Percentiles rank a stretch among this genome's conserved stretches.
phyloP scores from a whole-genome alignment of 345 rosid species.

The Euphorbia tirucalli region DNA sequence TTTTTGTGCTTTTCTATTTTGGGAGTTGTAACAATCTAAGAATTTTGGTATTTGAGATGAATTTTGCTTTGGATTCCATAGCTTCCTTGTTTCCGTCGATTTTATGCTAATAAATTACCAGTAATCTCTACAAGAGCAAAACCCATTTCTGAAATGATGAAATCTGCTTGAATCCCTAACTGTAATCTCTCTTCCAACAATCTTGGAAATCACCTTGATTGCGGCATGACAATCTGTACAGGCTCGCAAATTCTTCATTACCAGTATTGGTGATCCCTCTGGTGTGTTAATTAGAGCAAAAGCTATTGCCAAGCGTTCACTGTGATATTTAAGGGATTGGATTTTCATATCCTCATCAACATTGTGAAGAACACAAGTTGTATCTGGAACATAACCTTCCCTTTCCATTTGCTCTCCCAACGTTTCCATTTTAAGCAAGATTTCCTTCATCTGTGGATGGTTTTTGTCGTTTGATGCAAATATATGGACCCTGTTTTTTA shows the following conservation, averaged over 20 bases:
- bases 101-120: conserved; percentile 39
- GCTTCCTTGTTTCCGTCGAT: background rate
- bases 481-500: conserved; percentile 51
- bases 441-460: conserved; percentile 57
- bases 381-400: conserved; percentile 76
- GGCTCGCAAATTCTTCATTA: conserved; percentile 84
- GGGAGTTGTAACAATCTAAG: background rate
- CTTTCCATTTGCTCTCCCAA: conserved; percentile 53
- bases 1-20: background rate
- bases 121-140: conserved; percentile 76
- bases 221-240: conserved; percentile 86
- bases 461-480: conserved; percentile 61
- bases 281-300: conserved; percentile 78
- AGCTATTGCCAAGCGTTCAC: conserved; percentile 81
- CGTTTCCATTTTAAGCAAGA: conserved; percentile 47
- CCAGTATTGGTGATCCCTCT: conserved; percentile 63
- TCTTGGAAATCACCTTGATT: conserved; percentile 77
- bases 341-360: conserved; percentile 55
- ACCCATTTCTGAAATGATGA: conserved; percentile 74
- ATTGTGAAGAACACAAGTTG: conserved; percentile 65
- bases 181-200: conserved; percentile 69
- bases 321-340: conserved; percentile 74
- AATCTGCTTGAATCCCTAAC: conserved; percentile 88
- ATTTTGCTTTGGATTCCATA: background rate
- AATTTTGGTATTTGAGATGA: conserved; percentile 1